Evolutionary conservation across 495 filamentous ascomycete species (phyloP).

Genomic region (Penicillium goetzii): DNA sequence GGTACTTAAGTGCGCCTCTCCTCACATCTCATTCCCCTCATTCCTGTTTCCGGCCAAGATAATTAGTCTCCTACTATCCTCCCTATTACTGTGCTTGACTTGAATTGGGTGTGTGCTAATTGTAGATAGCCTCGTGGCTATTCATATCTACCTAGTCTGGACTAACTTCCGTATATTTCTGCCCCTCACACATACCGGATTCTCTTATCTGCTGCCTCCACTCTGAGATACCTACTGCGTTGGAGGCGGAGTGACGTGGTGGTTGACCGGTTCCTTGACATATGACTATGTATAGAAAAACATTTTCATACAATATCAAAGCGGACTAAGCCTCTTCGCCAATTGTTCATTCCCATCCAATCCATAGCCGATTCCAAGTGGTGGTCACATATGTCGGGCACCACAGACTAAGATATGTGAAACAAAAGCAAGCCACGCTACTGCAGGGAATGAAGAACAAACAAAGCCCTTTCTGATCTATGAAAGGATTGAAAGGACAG

Average conservation of each 20-base stretch:
- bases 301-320: background rate
- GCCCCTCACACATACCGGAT: background rate
- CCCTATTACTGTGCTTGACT: background rate
- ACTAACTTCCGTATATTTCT: background rate
- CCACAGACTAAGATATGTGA: slow-evolving; percentile 22
- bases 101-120: background rate
- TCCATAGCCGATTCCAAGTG: background rate
- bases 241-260: slow-evolving; percentile 2
- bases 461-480: slow-evolving; percentile 15
- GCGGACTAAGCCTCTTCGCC: background rate
- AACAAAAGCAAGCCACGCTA: slow-evolving; percentile 20
- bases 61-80: background rate
- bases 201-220: background rate
- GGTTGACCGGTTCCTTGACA: background rate
- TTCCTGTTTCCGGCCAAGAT: background rate
- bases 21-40: slow-evolving; percentile 1
- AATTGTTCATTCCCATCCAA: background rate
- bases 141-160: background rate
- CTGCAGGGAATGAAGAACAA: slow-evolving; percentile 2
- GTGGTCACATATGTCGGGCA: background rate
- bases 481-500: background rate
- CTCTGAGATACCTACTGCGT: background rate
- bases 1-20: slow-evolving; percentile 15
- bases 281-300: background rate
- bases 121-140: background rate